Conservation (phyloP, 768 basidiomycete species). For the Hygrocybe punicea region DNA sequence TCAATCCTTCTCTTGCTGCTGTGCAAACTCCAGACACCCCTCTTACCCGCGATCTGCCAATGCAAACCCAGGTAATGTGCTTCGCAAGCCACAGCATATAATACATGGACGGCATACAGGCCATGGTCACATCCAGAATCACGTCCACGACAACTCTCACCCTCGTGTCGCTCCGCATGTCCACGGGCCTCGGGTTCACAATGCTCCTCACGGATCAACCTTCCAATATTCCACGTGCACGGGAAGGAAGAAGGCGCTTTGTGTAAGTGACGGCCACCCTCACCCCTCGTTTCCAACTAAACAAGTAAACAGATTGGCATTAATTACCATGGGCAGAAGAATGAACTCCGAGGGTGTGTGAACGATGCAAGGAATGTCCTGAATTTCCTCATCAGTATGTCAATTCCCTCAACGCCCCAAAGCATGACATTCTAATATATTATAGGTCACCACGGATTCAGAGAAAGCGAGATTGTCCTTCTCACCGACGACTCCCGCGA, state of each 20-base stretch:
- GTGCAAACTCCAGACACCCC: too few species aligned
- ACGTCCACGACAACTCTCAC: not conserved
- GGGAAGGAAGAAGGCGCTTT: slow-evolving; percentile 75
- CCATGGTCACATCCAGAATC: not conserved
- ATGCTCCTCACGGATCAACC: too few species aligned
- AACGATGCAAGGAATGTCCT: slow-evolving; percentile 75
- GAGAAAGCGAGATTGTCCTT: slow-evolving; percentile 60
- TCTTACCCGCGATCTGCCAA: too few species aligned
- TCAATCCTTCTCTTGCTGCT: too few species aligned
- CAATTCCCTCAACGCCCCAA: not conserved
- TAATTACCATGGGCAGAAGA: slow-evolving; percentile 64
- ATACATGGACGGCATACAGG: too few species aligned
- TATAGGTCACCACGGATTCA: slow-evolving; percentile 48
- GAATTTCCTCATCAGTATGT: slow-evolving; percentile 60
- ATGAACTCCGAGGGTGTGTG: slow-evolving; percentile 70
- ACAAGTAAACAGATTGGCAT: slow-evolving; percentile 60
- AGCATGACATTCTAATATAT: slow-evolving; percentile 14
- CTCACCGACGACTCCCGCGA: slow-evolving; percentile 60
- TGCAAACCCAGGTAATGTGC: too few species aligned
- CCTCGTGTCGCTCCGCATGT: too few species aligned
- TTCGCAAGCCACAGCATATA: too few species aligned
- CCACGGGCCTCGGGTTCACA: too few species aligned
- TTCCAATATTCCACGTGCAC: slow-evolving; percentile 80
- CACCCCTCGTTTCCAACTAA: slow-evolving; percentile 2
- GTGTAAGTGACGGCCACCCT: slow-evolving; percentile 23